Evolutionary conservation across 2,329 filamentous ascomycete genomes (phyloP).

Genomic region (Claviceps sorghi): DNA sequence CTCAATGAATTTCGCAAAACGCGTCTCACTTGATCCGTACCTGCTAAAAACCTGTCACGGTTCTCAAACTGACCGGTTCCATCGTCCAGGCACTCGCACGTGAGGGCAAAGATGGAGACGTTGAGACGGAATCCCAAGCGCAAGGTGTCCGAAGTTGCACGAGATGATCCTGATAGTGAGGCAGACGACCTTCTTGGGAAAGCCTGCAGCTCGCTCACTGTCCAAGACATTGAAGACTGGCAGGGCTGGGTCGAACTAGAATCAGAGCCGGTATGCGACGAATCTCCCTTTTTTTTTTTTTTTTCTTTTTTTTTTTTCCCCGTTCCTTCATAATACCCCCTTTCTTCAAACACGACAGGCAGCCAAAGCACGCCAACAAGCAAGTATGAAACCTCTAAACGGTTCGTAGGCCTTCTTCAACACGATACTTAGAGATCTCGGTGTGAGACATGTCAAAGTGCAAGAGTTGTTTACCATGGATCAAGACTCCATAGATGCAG

Average conservation of each 20-base stretch:
- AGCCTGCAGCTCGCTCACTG: conserved; percentile 31
- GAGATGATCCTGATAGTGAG: conserved; percentile 12
- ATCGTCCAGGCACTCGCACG: background rate
- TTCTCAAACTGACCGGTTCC: background rate
- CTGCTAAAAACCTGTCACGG: too few relatives aligned
- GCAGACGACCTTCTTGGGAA: conserved; percentile 26
- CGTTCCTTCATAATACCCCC: too few relatives aligned
- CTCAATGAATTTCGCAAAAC: background rate
- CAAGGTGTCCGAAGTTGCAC: conserved; percentile 21
- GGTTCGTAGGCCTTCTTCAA: conserved; percentile 61
- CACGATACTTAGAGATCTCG: conserved; percentile 64
- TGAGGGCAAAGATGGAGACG: background rate
- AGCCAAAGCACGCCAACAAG: background rate
- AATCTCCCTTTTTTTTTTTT: too few relatives aligned
- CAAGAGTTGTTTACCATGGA: conserved; percentile 67
- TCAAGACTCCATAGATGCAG: conserved; percentile 41
- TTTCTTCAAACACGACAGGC: background rate
- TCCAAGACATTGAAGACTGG: conserved; percentile 45
- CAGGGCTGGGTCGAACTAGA: conserved; percentile 72
- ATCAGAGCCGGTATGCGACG: conserved; percentile 64
- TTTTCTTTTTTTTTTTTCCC: background rate
- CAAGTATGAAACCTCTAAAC: background rate
- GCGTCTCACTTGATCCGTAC: background rate
- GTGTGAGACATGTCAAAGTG: conserved; percentile 57
- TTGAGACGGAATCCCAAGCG: conserved; percentile 28